A percentile compares a stretch with the other conserved stretches of the same genome.
Conservation (phyloP, 202 grass and related monocot species). For the Thinopyrum obtusiflorum region DNA sequence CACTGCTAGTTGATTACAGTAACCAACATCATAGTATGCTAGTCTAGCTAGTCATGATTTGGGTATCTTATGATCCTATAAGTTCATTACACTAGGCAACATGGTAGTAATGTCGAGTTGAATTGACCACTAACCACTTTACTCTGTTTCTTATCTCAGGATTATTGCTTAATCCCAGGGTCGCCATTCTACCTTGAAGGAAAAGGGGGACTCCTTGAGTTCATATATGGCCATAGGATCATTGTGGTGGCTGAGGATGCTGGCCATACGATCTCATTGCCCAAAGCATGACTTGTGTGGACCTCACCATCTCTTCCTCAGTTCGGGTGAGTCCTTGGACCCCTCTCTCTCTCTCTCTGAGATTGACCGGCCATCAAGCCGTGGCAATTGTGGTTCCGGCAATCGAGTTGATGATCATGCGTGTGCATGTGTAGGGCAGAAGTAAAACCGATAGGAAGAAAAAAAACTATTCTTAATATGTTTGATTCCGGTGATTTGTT, state of each 20-base stretch:
- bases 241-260: slow-evolving; percentile 41
- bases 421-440: too few relatives aligned
- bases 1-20: too few relatives aligned
- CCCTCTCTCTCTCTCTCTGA: too few relatives aligned
- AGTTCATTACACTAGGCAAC: background rate
- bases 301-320: background rate
- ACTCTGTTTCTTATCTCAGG: slow-evolving; percentile 42
- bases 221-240: slow-evolving; percentile 29
- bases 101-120: background rate
- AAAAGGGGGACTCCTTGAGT: slow-evolving; percentile 74
- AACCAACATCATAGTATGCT: too few relatives aligned
- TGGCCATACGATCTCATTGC: slow-evolving; percentile 74
- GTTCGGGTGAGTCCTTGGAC: too few relatives aligned
- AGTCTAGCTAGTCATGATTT: too few relatives aligned
- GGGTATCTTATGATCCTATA: background rate
- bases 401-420: too few relatives aligned
- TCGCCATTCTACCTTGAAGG: slow-evolving; percentile 65
- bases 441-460: too few relatives aligned
- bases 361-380: too few relatives aligned
- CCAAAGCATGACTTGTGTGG: slow-evolving; percentile 55
- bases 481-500: too few relatives aligned
- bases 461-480: too few relatives aligned
- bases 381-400: too few relatives aligned
- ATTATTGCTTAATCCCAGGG: slow-evolving; percentile 82
- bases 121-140: background rate